These are phyloP conservation scores for Brassica carinata DNA, from an alignment of 345 rosid species.

Conservation along the genomic window DNA sequence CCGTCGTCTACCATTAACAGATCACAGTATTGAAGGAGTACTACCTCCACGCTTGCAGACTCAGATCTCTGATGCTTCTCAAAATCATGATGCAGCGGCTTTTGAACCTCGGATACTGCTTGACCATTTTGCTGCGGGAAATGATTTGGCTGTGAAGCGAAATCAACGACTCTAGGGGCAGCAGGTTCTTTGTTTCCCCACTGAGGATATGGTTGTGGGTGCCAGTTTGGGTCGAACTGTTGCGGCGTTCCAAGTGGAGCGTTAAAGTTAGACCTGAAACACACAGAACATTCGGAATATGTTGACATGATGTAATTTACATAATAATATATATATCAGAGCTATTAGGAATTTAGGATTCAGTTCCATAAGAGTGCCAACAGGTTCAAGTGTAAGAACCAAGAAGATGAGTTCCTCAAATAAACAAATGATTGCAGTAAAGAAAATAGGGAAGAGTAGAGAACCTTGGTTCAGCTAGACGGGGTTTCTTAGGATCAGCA, in stretches of 20 bases:
- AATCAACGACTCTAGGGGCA: slow-evolving; percentile 32
- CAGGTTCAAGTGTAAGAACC: slow-evolving; percentile 20
- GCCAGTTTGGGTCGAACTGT: slow-evolving; percentile 48
- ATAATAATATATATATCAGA: background rate
- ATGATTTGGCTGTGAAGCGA: slow-evolving; percentile 20
- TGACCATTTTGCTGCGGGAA: slow-evolving; percentile 49
- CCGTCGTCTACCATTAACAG: background rate
- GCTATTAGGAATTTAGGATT: background rate
- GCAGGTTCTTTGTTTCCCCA: slow-evolving; percentile 46
- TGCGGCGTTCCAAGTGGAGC: slow-evolving; percentile 49
- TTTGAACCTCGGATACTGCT: slow-evolving; percentile 47
- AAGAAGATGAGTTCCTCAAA: slow-evolving; percentile 4
- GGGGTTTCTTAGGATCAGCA: slow-evolving; percentile 78
- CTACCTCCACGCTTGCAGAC: slow-evolving; percentile 50
- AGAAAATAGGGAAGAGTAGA: slow-evolving; percentile 6
- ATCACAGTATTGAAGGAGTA: slow-evolving; percentile 23
- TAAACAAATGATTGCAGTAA: background rate
- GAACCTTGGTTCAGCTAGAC: slow-evolving; percentile 73
- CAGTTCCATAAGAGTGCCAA: background rate
- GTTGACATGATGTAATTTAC: background rate
- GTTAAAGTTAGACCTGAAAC: slow-evolving; percentile 57
- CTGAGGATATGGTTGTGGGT: slow-evolving; percentile 48
- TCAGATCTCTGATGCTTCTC: slow-evolving; percentile 49
- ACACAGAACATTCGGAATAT: background rate
- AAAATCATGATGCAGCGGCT: slow-evolving; percentile 39